phyloP scores from a whole-genome alignment of 331 rosid species.

The Acacia pycnantha region DNA sequence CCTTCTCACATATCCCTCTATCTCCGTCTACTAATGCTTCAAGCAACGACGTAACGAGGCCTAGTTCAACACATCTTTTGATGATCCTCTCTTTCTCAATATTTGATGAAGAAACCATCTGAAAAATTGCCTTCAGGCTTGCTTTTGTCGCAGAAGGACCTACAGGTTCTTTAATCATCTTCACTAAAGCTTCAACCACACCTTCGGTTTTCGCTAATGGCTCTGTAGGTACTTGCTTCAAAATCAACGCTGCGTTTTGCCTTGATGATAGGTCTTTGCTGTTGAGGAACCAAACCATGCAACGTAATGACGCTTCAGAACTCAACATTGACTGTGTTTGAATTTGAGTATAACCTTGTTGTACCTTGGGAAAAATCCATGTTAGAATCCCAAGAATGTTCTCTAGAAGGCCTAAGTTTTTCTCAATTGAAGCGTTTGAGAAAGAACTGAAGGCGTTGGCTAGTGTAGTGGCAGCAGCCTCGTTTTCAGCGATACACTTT shows the following conservation, averaged over 20 bases:
- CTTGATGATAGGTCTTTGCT: constrained; percentile 63
- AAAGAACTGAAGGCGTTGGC: constrained; percentile 49
- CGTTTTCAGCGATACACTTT: constrained; percentile 39
- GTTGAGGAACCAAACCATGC: constrained; percentile 48
- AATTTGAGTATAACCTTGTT: constrained; percentile 32
- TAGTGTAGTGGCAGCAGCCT: constrained; percentile 35
- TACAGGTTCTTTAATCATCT: constrained; percentile 56
- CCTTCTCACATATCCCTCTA: constrained; percentile 53
- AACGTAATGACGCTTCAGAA: constrained; percentile 40
- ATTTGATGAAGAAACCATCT: constrained; percentile 42
- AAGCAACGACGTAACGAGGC: constrained; percentile 52
- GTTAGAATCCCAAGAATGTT: constrained; percentile 52
- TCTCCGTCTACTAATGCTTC: constrained; percentile 72
- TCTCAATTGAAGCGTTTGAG: constrained; percentile 35
- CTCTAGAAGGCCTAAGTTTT: constrained; percentile 40
- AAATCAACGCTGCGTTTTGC: constrained; percentile 57
- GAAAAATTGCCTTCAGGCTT: constrained; percentile 47
- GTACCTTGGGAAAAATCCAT: constrained; percentile 45
- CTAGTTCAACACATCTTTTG: constrained; percentile 52
- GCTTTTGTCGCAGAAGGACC: constrained; percentile 55
- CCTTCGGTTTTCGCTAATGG: constrained; percentile 45
- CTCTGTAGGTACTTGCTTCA: constrained; percentile 41
- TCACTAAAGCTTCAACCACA: constrained; percentile 51
- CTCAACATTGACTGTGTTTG: constrained; percentile 24
- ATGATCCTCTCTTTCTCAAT: constrained; percentile 18